Conservation (phyloP, 2,329 filamentous ascomycete genomes). For the Monilinia aucupariae region DNA sequence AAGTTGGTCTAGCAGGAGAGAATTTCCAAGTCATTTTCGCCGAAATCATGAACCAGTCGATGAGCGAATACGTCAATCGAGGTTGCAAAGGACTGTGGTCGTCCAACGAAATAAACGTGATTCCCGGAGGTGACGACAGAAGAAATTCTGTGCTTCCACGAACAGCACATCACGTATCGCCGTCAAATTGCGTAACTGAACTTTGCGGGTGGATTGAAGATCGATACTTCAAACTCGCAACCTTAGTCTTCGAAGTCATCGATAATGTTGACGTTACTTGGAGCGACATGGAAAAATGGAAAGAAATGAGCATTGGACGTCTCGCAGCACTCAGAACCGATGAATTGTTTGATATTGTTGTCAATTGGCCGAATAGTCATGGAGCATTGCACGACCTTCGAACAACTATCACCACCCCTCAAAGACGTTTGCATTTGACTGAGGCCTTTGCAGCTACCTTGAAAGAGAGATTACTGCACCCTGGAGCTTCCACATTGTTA, state of each 20-base stretch:
- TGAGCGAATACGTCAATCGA: conserved; percentile 56
- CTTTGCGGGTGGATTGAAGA: conserved; percentile 65
- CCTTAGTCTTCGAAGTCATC: conserved; percentile 50
- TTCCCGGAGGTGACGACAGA: not conserved
- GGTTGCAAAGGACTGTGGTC: conserved; percentile 61
- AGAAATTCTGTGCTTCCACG: conserved; percentile 31
- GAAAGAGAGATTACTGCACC: conserved; percentile 63
- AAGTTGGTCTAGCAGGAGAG: conserved; percentile 64
- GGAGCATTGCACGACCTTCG: conserved; percentile 71
- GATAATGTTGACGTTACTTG: conserved; percentile 40
- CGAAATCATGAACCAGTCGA: conserved; percentile 61
- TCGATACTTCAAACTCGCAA: conserved; percentile 57
- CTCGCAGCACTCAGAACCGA: conserved; percentile 64
- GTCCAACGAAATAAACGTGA: conserved; percentile 7
- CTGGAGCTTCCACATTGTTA: conserved; percentile 68
- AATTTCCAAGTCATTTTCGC: conserved; percentile 66
- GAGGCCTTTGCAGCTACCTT: conserved; percentile 62
- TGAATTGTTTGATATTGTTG: conserved; percentile 74
- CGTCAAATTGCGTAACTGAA: conserved; percentile 52
- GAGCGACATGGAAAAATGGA: conserved; percentile 61
- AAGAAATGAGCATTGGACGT: conserved; percentile 62
- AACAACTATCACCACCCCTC: conserved; percentile 61
- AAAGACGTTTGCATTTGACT: conserved; percentile 64
- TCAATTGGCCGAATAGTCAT: conserved; percentile 65
- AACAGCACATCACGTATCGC: conserved; percentile 35